phyloP scores from a whole-genome alignment of 2,329 filamentous ascomycete genomes.

The Penicillium sumatraense region DNA sequence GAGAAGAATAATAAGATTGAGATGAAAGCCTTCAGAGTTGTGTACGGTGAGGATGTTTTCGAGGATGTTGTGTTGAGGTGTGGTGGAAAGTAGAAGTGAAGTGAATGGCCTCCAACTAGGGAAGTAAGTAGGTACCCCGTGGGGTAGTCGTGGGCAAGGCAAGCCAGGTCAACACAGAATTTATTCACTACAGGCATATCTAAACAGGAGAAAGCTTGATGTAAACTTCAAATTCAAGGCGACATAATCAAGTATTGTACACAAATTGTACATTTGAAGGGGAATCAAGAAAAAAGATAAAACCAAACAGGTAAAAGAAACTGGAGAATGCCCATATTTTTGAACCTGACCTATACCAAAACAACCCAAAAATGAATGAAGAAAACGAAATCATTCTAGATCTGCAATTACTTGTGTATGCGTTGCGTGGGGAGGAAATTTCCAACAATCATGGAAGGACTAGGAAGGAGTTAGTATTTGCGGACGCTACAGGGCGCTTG shows the following conservation, averaged over 20 bases:
- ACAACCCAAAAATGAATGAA: neutral
- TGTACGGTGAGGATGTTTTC: too few relatives aligned
- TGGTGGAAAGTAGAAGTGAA: neutral
- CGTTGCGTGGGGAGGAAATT: slow-evolving; percentile 92
- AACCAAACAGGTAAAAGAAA: slow-evolving; percentile 7
- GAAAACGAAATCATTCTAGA: neutral
- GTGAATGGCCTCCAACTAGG: too few relatives aligned
- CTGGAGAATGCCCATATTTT: slow-evolving; percentile 2
- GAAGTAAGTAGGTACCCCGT: too few relatives aligned
- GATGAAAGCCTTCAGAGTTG: too few relatives aligned
- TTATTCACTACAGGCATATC: too few relatives aligned
- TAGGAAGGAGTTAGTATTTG: slow-evolving; percentile 45
- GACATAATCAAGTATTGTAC: slow-evolving; percentile 12
- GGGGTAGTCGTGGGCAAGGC: too few relatives aligned
- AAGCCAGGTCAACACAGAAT: too few relatives aligned
- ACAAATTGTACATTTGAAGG: slow-evolving; percentile 12
- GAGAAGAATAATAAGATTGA: too few relatives aligned
- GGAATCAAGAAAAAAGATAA: too few relatives aligned
- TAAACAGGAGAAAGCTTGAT: neutral
- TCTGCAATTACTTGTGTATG: slow-evolving; percentile 41
- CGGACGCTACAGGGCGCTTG: too few relatives aligned
- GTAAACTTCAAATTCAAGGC: neutral
- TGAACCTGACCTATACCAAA: neutral
- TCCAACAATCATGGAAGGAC: slow-evolving; percentile 91
- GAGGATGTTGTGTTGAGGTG: too few relatives aligned